A percentile compares a stretch with the other conserved stretches of the same genome.
These are phyloP conservation scores for Rhizophlyctis rosea DNA, from an alignment of 192 early-diverging fungal genomes.

Conservation along the genomic window DNA sequence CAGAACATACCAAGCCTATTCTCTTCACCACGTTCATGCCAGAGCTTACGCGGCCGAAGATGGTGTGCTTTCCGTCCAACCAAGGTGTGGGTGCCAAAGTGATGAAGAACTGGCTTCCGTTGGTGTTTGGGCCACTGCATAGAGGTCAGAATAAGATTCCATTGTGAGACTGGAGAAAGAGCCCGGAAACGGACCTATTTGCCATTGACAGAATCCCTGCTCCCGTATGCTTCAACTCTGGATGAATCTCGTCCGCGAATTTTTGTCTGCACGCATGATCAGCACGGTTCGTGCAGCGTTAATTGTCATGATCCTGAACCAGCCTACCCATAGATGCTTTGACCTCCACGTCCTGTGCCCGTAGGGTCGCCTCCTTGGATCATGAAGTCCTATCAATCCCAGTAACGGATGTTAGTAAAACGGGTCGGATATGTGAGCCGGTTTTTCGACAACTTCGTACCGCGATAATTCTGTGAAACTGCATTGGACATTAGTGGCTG, in stretches of 20 bases:
- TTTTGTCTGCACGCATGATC: slow-evolving; percentile 50
- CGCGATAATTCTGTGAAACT: slow-evolving; percentile 78
- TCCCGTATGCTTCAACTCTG: slow-evolving; percentile 73
- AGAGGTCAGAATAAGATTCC: slow-evolving; percentile 30
- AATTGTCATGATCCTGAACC: neutral
- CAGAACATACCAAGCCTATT: slow-evolving; percentile 64
- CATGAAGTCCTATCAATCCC: slow-evolving; percentile 77
- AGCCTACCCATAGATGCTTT: slow-evolving; percentile 75
- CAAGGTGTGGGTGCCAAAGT: slow-evolving; percentile 87
- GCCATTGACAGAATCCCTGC: slow-evolving; percentile 91
- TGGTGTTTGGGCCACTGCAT: slow-evolving; percentile 54
- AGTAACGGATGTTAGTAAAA: no score
- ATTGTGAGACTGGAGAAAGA: slow-evolving; percentile 64
- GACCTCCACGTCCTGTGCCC: slow-evolving; percentile 85
- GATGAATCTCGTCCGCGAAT: slow-evolving; percentile 81
- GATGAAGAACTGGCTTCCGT: slow-evolving; percentile 79
- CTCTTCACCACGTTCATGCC: slow-evolving; percentile 82
- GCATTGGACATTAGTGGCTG: neutral
- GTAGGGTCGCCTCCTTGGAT: slow-evolving; percentile 97
- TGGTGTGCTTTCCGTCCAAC: slow-evolving; percentile 88
- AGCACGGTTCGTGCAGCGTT: neutral
- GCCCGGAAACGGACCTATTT: slow-evolving; percentile 57
- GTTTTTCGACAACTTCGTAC: no score
- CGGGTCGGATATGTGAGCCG: no score
- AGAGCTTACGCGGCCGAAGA: slow-evolving; percentile 79